These are phyloP conservation scores for Irpex sp. DNA, from an alignment of 1,284 basidiomycete genomes.

Conservation along the genomic window DNA sequence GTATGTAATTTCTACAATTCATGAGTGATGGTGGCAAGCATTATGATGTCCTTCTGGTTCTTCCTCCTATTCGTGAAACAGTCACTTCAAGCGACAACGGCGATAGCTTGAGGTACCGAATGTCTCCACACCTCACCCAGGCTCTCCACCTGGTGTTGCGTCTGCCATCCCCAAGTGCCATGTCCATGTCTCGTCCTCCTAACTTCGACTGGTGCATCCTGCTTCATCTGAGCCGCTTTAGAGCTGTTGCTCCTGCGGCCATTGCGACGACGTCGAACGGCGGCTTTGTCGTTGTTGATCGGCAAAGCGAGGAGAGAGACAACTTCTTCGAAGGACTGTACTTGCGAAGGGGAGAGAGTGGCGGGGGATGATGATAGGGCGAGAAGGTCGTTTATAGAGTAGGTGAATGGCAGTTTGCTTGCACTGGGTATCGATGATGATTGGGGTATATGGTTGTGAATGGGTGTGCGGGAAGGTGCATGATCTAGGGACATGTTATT, in stretches of 20 bases:
- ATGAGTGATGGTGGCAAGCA: background rate
- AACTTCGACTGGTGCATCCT: constrained; percentile 19
- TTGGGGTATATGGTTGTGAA: constrained; percentile 18
- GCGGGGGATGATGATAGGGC: constrained; percentile 20
- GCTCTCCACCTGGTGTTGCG: background rate
- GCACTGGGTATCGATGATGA: constrained; percentile 18
- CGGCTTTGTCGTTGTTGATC: constrained; percentile 6
- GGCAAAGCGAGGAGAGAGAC: constrained; percentile 5
- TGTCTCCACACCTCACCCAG: constrained; percentile 10
- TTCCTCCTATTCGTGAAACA: background rate
- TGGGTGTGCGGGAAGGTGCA: background rate
- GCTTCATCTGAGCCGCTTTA: constrained; percentile 16
- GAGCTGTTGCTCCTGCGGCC: constrained; percentile 16
- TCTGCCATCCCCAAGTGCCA: constrained; percentile 20
- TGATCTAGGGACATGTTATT: background rate
- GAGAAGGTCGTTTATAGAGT: constrained; percentile 22
- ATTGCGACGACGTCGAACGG: constrained; percentile 19
- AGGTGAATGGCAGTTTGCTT: constrained; percentile 11
- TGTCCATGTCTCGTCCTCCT: constrained; percentile 20
- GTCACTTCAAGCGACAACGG: constrained; percentile 7
- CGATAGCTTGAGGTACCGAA: background rate
- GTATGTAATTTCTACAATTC: background rate
- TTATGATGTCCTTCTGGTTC: background rate
- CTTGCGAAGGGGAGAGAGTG: constrained; percentile 18
- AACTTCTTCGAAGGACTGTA: constrained; percentile 1